phyloP scores from a whole-genome alignment of 768 basidiomycete genomes.

The Leccinum variicolor region DNA sequence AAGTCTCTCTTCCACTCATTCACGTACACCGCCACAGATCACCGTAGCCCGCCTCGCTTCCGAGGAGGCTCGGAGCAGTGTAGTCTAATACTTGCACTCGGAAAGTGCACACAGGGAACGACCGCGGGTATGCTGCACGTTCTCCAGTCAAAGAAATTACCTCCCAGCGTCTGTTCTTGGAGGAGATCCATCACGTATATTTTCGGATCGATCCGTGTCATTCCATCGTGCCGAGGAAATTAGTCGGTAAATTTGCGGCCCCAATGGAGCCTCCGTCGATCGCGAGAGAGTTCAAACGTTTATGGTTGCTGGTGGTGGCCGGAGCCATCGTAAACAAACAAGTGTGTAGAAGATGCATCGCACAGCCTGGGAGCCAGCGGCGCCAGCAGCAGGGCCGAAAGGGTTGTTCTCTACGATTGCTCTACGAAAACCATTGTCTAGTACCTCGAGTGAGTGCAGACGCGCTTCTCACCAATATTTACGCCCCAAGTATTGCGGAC shows the following conservation, averaged over 20 bases:
- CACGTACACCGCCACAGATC: too few species aligned
- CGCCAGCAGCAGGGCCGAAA: neutral
- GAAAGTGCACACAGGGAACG: too few species aligned
- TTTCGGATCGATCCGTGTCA: neutral
- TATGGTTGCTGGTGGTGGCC: neutral
- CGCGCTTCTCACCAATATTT: too few species aligned
- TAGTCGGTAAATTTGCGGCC: neutral
- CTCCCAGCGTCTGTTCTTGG: neutral
- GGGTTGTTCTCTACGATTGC: neutral
- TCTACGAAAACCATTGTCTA: neutral
- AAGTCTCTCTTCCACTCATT: too few species aligned
- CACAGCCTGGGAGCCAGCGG: neutral
- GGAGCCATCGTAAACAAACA: neutral
- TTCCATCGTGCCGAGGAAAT: neutral
- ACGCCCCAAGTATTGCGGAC: too few species aligned
- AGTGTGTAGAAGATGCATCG: neutral
- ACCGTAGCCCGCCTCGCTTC: too few species aligned
- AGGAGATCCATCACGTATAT: neutral
- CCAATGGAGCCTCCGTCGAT: neutral
- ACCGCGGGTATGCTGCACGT: neutral
- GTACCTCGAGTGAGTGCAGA: neutral
- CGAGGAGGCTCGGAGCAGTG: too few species aligned
- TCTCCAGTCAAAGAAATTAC: neutral
- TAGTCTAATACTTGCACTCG: too few species aligned
- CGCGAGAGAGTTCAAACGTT: neutral